A percentile compares a stretch with the other conserved stretches of the same genome.
Conservation (phyloP, 2,329 filamentous ascomycete species). For the Penicillium sp. region DNA sequence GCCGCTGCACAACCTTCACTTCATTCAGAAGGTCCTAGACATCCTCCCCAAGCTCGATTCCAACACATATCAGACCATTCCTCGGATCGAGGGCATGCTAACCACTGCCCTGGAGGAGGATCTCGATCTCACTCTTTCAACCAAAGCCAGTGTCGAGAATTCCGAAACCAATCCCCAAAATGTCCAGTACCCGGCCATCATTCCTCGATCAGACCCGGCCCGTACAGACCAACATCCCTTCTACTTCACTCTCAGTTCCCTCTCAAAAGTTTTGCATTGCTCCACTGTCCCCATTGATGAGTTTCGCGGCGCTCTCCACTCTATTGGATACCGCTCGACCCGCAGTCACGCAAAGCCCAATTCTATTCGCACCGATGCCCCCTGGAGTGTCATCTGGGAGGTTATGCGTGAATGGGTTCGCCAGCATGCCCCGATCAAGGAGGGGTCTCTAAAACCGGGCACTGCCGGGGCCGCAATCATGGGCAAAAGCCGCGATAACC, state of each 20-base stretch:
- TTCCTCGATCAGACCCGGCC: conserved; percentile 57
- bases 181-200: conserved; percentile 30
- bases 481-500: conserved; percentile 40
- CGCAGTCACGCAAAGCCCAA: conserved; percentile 86
- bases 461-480: conserved; percentile 71
- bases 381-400: conserved; percentile 87
- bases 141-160: conserved; percentile 2
- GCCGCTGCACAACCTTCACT: conserved; percentile 77
- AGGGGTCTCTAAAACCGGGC: conserved; percentile 65
- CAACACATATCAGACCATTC: conserved; percentile 72
- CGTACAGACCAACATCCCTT: conserved; percentile 74
- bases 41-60: conserved; percentile 65
- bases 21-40: conserved; percentile 74
- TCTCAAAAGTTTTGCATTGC: conserved; percentile 76
- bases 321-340: conserved; percentile 76
- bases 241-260: conserved; percentile 72
- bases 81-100: conserved; percentile 87
- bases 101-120: conserved; percentile 80
- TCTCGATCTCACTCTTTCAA: conserved; percentile 27
- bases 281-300: conserved; percentile 74
- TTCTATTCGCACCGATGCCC: conserved; percentile 89
- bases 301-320: conserved; percentile 74
- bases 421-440: conserved; percentile 75
- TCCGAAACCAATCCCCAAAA: conserved; percentile 15
- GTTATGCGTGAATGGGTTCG: conserved; percentile 88